These are phyloP conservation scores for Chalciporus sphaerocephalus DNA, from an alignment of 768 basidiomycete genomes.

Conservation along the genomic window DNA sequence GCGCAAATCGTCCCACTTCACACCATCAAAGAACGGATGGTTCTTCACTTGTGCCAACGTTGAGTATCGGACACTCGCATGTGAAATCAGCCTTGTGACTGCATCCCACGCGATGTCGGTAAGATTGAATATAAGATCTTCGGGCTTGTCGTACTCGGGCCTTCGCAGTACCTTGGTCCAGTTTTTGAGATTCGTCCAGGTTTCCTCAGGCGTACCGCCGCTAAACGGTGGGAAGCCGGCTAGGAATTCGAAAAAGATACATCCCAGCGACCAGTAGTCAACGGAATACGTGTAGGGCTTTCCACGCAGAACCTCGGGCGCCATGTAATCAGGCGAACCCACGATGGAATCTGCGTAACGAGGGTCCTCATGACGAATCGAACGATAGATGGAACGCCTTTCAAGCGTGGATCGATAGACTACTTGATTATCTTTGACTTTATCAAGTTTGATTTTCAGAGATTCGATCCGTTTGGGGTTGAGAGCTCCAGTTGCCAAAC, in stretches of 20 bases:
- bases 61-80: conserved; percentile 74
- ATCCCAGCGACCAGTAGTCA: conserved; percentile 98
- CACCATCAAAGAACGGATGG: conserved; percentile 79
- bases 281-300: conserved; percentile 95
- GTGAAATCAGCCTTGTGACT: conserved; percentile 83
- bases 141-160: conserved; percentile 92
- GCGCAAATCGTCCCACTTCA: conserved; percentile 79
- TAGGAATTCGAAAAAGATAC: conserved; percentile 95
- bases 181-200: conserved; percentile 98
- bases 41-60: conserved; percentile 66
- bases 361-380: conserved; percentile 83
- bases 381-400: conserved; percentile 90
- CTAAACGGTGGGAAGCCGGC: conserved; percentile 98
- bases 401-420: conserved; percentile 91
- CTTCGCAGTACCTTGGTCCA: conserved; percentile 91
- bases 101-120: conserved; percentile 92
- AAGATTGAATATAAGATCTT: conserved; percentile 96
- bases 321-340: conserved; percentile 98
- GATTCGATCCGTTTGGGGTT: conserved; percentile 95
- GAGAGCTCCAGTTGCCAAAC: conserved; percentile 91
- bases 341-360: conserved; percentile 97
- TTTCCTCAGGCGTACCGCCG: conserved; percentile 92
- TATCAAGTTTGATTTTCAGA: conserved; percentile 91
- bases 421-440: conserved; percentile 90
- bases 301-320: conserved; percentile 88